Base-by-base conservation (phyloP, 2,329 filamentous ascomycete genomes). In the Trichoderma sp. region DNA sequence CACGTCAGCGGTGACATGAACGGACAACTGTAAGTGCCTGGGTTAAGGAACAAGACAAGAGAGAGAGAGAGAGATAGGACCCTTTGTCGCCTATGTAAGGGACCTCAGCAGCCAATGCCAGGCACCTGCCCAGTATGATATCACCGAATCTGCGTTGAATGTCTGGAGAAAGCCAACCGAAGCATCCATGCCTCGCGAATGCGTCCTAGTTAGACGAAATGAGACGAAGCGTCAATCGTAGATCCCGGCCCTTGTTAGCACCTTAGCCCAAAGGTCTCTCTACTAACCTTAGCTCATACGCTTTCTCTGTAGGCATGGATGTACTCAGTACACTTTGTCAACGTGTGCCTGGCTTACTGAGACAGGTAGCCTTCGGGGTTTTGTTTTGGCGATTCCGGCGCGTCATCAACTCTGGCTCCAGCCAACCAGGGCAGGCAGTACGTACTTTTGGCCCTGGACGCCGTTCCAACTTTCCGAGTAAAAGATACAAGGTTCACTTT, bases 301-400 rank as follows among this genome's bases (percentile, higher is more conserved):
- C 68, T 33, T 56, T 38, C n/a, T 38, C 65, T 68, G 27, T 24
- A 53, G 45, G 18, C 41, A 18, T 4, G 3, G 27, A 27, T 24
- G 45, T 53, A 56, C 50, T n/a, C 0, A 0, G 45, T 53, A 21
- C 45, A 53, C 45, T 21, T 53, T n/a, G n/a, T 1, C 45, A 21
- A 21, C 45, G 18, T 50, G 45, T 50, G 45, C 45, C 45, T 53
- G n/a, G 45, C 45, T 53, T 53, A 21, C 45, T 21, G 45, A 53
- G 18, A n/a, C 45, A 12, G 45, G 16, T 21, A 24, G 50, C 50
- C 50, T 24, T 62, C 78, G 78, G 78, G 74, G 71, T 75, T 78
- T 75, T 66, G 45, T 79, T 79, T 79, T 76, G 76, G 77, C 78
- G 78, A 69, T 24, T 50, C 78, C 78, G 78, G 67, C 35, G 21